Evolutionary conservation across 495 filamentous ascomycete genomes (phyloP), one percentile per base, ranked within the genome.

Genomic region (Bathelium albidoporum): DNA sequence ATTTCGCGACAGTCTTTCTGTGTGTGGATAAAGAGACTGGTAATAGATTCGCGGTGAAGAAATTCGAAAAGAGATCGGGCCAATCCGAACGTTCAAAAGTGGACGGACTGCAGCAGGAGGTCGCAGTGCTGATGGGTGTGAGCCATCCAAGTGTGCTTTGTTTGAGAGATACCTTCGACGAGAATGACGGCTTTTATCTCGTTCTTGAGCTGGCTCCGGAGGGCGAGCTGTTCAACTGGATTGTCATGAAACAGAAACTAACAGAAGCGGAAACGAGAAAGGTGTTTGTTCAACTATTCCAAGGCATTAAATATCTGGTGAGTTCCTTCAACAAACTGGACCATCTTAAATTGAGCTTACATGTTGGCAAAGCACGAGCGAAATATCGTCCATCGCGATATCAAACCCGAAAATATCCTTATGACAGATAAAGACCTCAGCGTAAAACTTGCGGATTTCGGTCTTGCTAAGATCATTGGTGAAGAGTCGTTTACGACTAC

Each of bases 401-500:
- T 99, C 71, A 99, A 99, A 74, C 95, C 95, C 1, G 95, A 99
- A 73, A 99, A 99, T 65, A 99, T 99, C 58, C 81, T 99, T 10
- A 75, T 99, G 22, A 81, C 85, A 32, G 90, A 97, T 72, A 88
- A 88, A 59, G 81, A 91, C 5, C 75, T 97, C 39, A 84, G 83
- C 45, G 87, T 97, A 64, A 99, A 99, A 75, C 78, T 99, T 63
- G 95, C 90, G 1, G 95, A 99, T 73, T 99, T 99, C 75, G 95
- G 95, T 28, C 83, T 99, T 31, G 94, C 95, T 26, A 99, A 99
- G 73, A 97, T 97, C 66, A 96, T 97, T 71, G 95, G 95, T 31
- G 95, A 97, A 73, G 91, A 97, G 67, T 97, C 93, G 1, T 99
- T 99, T 70, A 97, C 95, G 9, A 97, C 94, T 2, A 97, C 95